Evolutionary conservation across 2,329 filamentous ascomycete genomes (phyloP).

Genomic region (Calonectria honghensis): DNA sequence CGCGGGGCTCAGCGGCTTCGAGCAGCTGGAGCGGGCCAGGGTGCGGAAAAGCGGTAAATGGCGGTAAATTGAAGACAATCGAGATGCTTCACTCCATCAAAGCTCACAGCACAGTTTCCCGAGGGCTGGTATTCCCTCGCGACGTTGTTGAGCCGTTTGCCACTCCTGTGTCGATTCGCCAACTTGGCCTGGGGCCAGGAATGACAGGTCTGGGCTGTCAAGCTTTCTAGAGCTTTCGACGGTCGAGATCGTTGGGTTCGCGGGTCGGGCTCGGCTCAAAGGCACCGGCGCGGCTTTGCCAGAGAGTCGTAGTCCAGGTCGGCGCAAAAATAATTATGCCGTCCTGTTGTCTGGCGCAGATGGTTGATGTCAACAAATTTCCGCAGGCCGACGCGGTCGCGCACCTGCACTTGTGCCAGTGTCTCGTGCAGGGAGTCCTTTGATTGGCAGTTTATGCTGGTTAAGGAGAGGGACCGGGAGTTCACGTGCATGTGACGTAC

Average conservation of each 20-base stretch:
- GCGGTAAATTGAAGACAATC: constrained; percentile 42
- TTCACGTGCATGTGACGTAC: constrained; percentile 53
- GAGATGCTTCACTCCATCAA: constrained; percentile 48
- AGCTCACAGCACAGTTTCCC: constrained; percentile 52
- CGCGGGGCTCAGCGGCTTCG: constrained; percentile 51
- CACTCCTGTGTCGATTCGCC: constrained; percentile 45
- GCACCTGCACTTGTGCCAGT: constrained; percentile 48
- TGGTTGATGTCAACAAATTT: constrained; percentile 58
- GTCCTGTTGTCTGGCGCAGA: constrained; percentile 47
- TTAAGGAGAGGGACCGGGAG: constrained; percentile 50
- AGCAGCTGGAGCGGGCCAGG: constrained; percentile 33
- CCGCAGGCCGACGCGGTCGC: constrained; percentile 50
- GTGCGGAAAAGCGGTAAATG: constrained; percentile 31
- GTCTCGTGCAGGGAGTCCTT: constrained; percentile 48
- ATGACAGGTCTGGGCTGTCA: constrained; percentile 53
- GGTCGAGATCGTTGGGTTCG: constrained; percentile 32
- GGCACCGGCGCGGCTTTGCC: constrained; percentile 27
- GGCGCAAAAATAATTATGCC: constrained; percentile 36
- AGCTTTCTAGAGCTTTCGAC: constrained; percentile 31
- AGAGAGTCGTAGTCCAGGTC: constrained; percentile 42
- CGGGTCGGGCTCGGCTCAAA: constrained; percentile 30
- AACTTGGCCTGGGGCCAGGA: constrained; percentile 49
- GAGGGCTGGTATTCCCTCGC: constrained; percentile 41
- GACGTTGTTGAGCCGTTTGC: constrained; percentile 40
- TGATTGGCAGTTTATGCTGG: constrained; percentile 56